A percentile compares a stretch with the other conserved stretches of the same genome.
Evolutionary conservation across 768 basidiomycete species (phyloP).

Genomic region (Omphalotus guepiniiformis): DNA sequence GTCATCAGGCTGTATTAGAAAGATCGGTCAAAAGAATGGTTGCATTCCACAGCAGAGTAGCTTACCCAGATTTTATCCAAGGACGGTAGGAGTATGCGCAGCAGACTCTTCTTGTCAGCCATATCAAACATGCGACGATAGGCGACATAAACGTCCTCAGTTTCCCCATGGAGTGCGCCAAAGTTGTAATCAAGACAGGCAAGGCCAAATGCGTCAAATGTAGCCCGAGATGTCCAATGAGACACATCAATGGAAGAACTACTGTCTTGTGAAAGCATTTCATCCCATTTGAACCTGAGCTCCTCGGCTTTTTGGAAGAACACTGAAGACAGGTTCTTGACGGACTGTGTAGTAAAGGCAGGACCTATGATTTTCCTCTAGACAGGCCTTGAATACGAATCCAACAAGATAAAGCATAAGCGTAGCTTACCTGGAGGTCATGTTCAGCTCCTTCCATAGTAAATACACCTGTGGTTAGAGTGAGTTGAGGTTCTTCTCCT

Average conservation of each 20-base stretch:
- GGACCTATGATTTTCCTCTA: conserved; percentile 46
- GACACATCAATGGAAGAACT: conserved; percentile 40
- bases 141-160: conserved; percentile 43
- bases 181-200: conserved; percentile 54
- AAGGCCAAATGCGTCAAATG: conserved; percentile 62
- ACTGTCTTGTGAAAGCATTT: conserved; percentile 19
- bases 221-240: conserved; percentile 56
- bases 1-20: conserved; percentile 35
- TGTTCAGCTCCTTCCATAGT: conserved; percentile 51
- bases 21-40: background rate
- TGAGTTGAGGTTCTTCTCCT: background rate
- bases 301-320: conserved; percentile 52
- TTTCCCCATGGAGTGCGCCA: conserved; percentile 43
- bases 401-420: conserved; percentile 2
- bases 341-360: conserved; percentile 42
- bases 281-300: conserved; percentile 40
- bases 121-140: conserved; percentile 48
- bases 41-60: background rate
- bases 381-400: background rate
- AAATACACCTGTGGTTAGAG: conserved; percentile 36
- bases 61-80: conserved; percentile 42
- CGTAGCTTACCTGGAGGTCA: conserved; percentile 36
- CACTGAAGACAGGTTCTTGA: conserved; percentile 41
- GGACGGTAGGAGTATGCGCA: conserved; percentile 40
- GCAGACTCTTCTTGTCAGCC: conserved; percentile 39